Percentiles rank a stretch among this genome's conserved stretches.
phyloP scores from a whole-genome alignment of 352 stramenopile genomes.

The Pythium chondricola region DNA sequence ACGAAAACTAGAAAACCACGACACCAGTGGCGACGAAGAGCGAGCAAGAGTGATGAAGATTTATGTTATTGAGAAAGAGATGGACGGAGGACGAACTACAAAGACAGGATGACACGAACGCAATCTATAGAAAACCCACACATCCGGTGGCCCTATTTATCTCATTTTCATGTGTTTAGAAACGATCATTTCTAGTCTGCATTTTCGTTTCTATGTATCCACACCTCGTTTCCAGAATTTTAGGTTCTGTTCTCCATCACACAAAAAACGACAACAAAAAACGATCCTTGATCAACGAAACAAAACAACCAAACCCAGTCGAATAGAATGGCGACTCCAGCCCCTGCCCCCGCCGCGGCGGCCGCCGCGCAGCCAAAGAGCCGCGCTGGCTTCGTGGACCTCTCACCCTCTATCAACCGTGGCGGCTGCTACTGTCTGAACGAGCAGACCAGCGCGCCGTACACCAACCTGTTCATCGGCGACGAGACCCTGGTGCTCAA shows the following conservation, averaged over 20 bases:
- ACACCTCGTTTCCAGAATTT: no score
- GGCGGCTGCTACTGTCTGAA: conserved; percentile 77
- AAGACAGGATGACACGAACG: not conserved
- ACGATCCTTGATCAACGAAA: no score
- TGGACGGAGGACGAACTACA: no score
- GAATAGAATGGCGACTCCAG: conserved; percentile 6
- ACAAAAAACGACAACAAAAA: no score
- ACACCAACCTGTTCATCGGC: conserved; percentile 72
- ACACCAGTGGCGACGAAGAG: not conserved
- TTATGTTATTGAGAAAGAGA: not conserved
- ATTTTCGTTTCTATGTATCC: no score
- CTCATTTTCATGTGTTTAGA: not conserved
- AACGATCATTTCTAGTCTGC: no score
- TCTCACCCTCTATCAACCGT: conserved; percentile 48
- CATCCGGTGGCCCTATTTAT: not conserved
- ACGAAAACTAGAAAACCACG: not conserved
- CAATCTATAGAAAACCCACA: not conserved
- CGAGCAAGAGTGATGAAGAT: not conserved
- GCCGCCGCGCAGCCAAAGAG: conserved; percentile 29
- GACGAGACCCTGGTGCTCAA: conserved; percentile 73
- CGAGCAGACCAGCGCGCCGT: conserved; percentile 60
- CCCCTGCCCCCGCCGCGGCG: conserved; percentile 8
- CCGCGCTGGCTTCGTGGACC: conserved; percentile 42
- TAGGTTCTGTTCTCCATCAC: no score
- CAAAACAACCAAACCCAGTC: no score